Conservation (phyloP, 2,329 filamentous ascomycete genomes). For the Tolypocladium album region DNA sequence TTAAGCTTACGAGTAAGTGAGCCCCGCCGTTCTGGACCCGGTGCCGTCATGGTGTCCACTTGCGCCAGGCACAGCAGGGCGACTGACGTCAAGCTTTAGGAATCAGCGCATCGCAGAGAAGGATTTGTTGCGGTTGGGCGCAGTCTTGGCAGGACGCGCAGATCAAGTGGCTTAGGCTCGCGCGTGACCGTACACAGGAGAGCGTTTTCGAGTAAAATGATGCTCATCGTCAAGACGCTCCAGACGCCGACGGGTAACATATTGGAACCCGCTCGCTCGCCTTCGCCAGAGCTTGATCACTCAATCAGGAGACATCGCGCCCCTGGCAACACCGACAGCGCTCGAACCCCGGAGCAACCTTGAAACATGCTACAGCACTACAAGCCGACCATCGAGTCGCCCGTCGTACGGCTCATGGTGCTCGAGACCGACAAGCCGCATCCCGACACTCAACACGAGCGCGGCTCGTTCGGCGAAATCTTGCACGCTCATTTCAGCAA, state of each 20-base stretch:
- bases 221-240: too few relatives aligned
- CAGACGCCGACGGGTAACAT: too few relatives aligned
- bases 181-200: background rate
- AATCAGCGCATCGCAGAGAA: background rate
- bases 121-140: background rate
- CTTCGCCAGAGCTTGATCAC: background rate
- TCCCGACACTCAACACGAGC: constrained; percentile 32
- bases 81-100: background rate
- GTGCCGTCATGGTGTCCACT: background rate
- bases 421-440: constrained; percentile 48
- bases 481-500: constrained; percentile 36
- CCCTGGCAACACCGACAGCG: background rate
- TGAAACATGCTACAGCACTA: constrained; percentile 14
- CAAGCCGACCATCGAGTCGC: constrained; percentile 13
- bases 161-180: background rate
- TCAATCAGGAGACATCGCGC: too few relatives aligned
- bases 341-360: background rate
- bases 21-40: background rate
- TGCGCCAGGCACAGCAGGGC: background rate
- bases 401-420: constrained; percentile 32
- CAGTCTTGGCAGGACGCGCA: background rate
- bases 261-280: too few relatives aligned
- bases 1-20: background rate
- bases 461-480: constrained; percentile 43
- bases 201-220: too few relatives aligned